A percentile compares a stretch with the other conserved stretches of the same genome.
These are phyloP conservation scores for Tylopilus subfusipes DNA, from an alignment of 768 basidiomycete species.

Conservation along the genomic window DNA sequence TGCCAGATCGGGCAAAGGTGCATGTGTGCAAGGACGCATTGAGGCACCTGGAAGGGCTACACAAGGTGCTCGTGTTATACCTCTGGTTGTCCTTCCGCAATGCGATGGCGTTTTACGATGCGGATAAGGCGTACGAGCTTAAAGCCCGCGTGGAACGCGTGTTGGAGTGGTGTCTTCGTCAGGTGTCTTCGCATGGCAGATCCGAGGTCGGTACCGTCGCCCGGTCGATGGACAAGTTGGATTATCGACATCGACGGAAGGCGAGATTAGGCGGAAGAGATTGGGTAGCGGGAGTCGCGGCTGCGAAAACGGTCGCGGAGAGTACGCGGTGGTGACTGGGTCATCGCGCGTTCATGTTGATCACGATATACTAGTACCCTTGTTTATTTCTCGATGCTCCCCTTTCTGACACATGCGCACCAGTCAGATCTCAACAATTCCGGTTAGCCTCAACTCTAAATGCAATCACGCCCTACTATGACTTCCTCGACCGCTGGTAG, in stretches of 20 bases:
- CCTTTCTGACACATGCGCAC: background rate
- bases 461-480: too few species aligned
- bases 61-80: slow-evolving; percentile 75
- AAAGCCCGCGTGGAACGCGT: slow-evolving; percentile 63
- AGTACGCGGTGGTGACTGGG: slow-evolving; percentile 2
- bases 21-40: slow-evolving; percentile 16
- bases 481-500: too few species aligned
- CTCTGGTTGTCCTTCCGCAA: slow-evolving; percentile 80
- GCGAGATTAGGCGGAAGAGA: slow-evolving; percentile 9
- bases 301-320: slow-evolving; percentile 19
- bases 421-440: background rate
- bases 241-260: slow-evolving; percentile 22
- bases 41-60: slow-evolving; percentile 62
- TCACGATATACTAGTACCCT: background rate
- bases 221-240: slow-evolving; percentile 7
- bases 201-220: background rate
- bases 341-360: background rate
- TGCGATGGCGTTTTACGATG: slow-evolving; percentile 62
- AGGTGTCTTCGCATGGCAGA: slow-evolving; percentile 31
- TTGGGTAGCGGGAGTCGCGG: slow-evolving; percentile 17
- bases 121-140: slow-evolving; percentile 44
- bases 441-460: too few species aligned
- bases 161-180: slow-evolving; percentile 59
- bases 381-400: background rate
- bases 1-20: slow-evolving; percentile 4